Evolutionary conservation across 495 filamentous ascomycete genomes (phyloP).

Genomic region (Opeltia flavorubescens): DNA sequence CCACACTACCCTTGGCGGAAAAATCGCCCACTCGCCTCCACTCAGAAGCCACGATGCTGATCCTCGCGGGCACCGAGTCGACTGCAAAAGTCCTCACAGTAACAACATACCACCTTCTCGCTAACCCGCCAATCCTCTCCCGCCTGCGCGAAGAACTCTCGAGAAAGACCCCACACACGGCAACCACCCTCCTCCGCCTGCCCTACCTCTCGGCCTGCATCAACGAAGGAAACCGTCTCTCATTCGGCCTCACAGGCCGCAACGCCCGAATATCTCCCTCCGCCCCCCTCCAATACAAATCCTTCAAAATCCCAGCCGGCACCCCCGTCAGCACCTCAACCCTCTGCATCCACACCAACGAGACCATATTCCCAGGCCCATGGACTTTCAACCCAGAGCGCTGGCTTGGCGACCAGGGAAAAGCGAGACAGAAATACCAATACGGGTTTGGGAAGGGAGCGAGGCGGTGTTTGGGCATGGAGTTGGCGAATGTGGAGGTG

Average conservation of each 20-base stretch:
- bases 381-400: conserved; percentile 8
- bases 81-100: conserved; percentile 26
- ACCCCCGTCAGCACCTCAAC: conserved; percentile 24
- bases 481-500: conserved; percentile 31
- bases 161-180: conserved; percentile 17
- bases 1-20: not conserved
- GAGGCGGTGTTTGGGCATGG: conserved; percentile 21
- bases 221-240: conserved; percentile 22
- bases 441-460: conserved; percentile 19
- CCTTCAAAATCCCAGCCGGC: conserved; percentile 16
- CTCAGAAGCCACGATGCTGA: not conserved
- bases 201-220: conserved; percentile 16
- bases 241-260: conserved; percentile 29
- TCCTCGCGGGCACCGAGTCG: conserved; percentile 22
- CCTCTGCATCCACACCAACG: conserved; percentile 20
- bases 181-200: not conserved
- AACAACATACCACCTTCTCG: conserved; percentile 27
- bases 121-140: conserved; percentile 19
- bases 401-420: conserved; percentile 10
- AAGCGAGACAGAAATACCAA: conserved; percentile 1
- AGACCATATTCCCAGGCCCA: conserved; percentile 7
- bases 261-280: conserved; percentile 28
- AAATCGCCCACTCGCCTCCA: not conserved
- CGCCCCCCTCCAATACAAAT: conserved; percentile 16
- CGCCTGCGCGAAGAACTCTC: conserved; percentile 21